Base-by-base conservation (phyloP, 2,329 filamentous ascomycete genomes). In the Cladosporium sphaerospermum region DNA sequence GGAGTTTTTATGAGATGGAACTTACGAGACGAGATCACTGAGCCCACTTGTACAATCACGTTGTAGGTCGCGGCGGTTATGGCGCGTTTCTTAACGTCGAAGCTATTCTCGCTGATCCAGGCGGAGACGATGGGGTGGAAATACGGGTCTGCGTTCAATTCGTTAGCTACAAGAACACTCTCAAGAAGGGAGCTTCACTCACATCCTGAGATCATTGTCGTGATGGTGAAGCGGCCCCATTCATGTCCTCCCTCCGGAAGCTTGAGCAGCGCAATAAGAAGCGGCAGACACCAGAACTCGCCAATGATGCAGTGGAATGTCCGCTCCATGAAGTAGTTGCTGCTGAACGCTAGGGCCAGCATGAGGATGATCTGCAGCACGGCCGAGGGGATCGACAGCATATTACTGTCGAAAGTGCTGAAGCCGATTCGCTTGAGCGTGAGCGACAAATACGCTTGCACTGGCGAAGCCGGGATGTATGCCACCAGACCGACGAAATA, bases 21-120 rank as follows among this genome's bases (percentile, higher is more conserved):
- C 48, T 51, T 37, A 51, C 48, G 48, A 10, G 48, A 51, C 2
- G 48, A 51, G 13, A 51, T 43, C 16, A 51, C 48, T 13, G 48
- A 51, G 48, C 48, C 48, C 23, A 51, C 13, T 14, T 51, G 48
- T n/a, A 51, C 31, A 9, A 42, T 41, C 14, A 45, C 68, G 54
- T 73, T 71, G 56, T 70, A 72, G 2, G 70, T 60, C 2, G 72
- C 71, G 0, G 70, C 69, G 1, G 67, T 68, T 2, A 74, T 68
- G 8, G 70, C 67, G 36, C 83, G 72, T 5, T 79, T 81, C 9
- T 82, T 74, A 9, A 86, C 81, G 1, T 77, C 74, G 57, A 83
- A 82, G 2, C 81, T 78, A 61, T 86, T 86, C 48, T 81, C 75
- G 2, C 79, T 82, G 1, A 77, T 82, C 67, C 81, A 78, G 0